Base-by-base conservation (phyloP, 2,329 filamentous ascomycete genomes). In the Paraconiothyrium brasiliense region DNA sequence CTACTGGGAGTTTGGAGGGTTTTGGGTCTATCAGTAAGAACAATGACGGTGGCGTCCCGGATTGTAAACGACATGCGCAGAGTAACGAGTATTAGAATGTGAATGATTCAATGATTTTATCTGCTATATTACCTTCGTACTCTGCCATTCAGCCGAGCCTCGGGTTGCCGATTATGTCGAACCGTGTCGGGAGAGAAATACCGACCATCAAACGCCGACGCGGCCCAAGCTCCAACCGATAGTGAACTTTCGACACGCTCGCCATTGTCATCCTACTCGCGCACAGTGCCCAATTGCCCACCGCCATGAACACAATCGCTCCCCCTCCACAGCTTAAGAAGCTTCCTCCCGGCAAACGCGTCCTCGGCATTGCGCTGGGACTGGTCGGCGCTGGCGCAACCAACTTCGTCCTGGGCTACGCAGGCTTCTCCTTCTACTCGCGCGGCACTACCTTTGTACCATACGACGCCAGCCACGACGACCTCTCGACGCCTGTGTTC, bases 361-460 rank as follows among this genome's bases (percentile, higher is more conserved):
- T 73, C 37, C 56, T 78, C 24, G 75, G 71, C 58, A 67, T 78
- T 58, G 54, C 73, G 39, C 64, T 75, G 41, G 76, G 76, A 52
- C 69, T 78, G 57, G 64, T 67, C 4, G 74, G 73, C 66, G 76
- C 71, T 13, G 63, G 67, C 24, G 65, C 67, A 54, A 69, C 70
- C 47, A 76, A 78, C 55, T 65, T 70, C 24, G 60, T 69, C 22
- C 61, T 77, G 48, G 75, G 72, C 57, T 79, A 79, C 74, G 67
- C 70, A 37, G 68, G 66, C 59, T 77, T 78, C 67, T 69, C 63
- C 54, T 72, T 73, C 67, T 78, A 72, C 62, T 73, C 77, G 34
- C 75, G 75, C 63, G 63, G 71, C 58, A 78, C 77, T 0, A 72
- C 68, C 50, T 79, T 79, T 64, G 67, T 78, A 0, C 77, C 77